phyloP scores from a whole-genome alignment of 2,329 filamentous ascomycete species.

The Parastagonospora nodorum region DNA sequence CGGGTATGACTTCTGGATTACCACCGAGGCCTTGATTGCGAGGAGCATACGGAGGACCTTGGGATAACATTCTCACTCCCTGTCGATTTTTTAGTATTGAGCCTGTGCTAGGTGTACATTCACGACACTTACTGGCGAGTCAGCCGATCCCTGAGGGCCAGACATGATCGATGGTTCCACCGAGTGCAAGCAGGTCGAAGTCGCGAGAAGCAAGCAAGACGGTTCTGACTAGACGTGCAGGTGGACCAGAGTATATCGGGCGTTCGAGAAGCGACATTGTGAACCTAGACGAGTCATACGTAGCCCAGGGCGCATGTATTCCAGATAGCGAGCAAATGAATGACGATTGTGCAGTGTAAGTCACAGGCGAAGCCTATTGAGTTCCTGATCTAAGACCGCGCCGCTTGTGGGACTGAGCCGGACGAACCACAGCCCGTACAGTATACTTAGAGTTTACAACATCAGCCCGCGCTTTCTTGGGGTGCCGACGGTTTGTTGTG shows the following conservation, averaged over 20 bases:
- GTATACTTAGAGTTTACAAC: constrained; percentile 7
- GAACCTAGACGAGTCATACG: constrained; percentile 21
- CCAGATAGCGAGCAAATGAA: constrained; percentile 22
- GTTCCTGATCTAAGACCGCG: constrained; percentile 1
- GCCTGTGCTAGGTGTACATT: background rate
- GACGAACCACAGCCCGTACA: constrained; percentile 8
- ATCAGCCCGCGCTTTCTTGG: constrained; percentile 16
- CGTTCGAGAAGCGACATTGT: constrained; percentile 9
- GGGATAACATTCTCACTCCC: constrained; percentile 4
- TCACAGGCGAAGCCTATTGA: constrained; percentile 13
- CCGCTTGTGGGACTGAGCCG: constrained; percentile 5
- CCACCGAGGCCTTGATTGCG: constrained; percentile 34
- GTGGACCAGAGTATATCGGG: constrained; percentile 25
- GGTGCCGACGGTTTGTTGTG: constrained; percentile 14
- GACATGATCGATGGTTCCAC: constrained; percentile 13
- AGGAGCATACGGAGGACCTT: constrained; percentile 39
- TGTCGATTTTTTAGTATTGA: constrained; percentile 10
- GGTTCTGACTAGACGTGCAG: constrained; percentile 4
- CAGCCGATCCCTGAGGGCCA: constrained; percentile 11
- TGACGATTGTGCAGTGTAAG: constrained; percentile 26
- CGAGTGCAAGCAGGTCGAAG: constrained; percentile 5
- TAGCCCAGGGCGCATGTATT: constrained; percentile 22
- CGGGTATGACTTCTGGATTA: constrained; percentile 36
- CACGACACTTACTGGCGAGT: background rate
- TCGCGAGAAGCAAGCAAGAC: constrained; percentile 12